Base-by-base conservation (phyloP, 306 rosid genomes). In the Casuarina glauca region DNA sequence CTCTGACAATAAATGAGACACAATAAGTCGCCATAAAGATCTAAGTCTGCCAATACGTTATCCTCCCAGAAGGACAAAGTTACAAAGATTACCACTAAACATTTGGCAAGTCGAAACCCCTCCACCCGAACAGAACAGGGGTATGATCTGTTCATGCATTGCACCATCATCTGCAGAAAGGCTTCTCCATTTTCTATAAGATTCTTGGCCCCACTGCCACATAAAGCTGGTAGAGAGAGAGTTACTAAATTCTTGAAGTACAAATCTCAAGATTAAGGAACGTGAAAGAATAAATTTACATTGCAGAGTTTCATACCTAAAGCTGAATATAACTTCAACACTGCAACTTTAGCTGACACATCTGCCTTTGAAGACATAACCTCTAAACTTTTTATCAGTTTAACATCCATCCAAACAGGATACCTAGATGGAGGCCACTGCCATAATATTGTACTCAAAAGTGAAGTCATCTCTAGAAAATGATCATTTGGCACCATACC, bases 51-150 rank as follows among this genome's bases (percentile, higher is more conserved):
- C 35, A 69, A 17, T 8, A 45, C 1, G 72, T 69, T 63, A 43
- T 73, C 16, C 53, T 69, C 73, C 44, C 41, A 35, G 79, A 49
- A 84, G 53, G 78, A 66, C 51, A 32, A 74, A 71, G 44, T 32
- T 32, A 74, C 10, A 79, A 75, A 57, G 66, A 73, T 81, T 84
- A 90, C 98, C 86, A 81, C 78, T 82, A 94, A 82, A 80, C 92
- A 82, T 77, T 86, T 92, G 77, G 96, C 91, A 60, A 94, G 93
- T 84, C 81, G 88, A 85, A 92, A 94, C 26, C 86, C 97, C 84
- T 88, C 93, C 42, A 86, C 75, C 63, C 88, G 91, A 83, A 92
- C 86, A 78, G 75, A 81, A 69, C 75, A 76, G 72, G 97, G 87
- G 76, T 85, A 67, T 12, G 90, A 88, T 48, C 77, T 79, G 78